These are phyloP conservation scores for Neoboletus subvelutipes DNA, from an alignment of 768 basidiomycete genomes.

Conservation along the genomic window DNA sequence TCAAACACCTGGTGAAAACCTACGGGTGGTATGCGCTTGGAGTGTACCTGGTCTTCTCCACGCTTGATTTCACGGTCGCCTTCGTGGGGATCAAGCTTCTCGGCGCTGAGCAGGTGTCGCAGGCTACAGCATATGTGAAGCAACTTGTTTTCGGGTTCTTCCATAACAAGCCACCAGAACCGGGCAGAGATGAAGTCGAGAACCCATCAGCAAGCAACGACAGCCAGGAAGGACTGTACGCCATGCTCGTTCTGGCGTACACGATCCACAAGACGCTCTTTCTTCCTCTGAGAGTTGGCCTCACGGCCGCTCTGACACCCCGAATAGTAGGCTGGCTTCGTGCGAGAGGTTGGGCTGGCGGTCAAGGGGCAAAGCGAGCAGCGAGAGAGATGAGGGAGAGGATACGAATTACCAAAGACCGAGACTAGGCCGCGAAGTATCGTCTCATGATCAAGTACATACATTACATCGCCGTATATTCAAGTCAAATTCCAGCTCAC, in stretches of 20 bases:
- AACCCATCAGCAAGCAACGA: conserved; percentile 31
- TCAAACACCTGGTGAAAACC: conserved; percentile 82
- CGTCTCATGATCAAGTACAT: background rate
- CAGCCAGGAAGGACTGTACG: conserved; percentile 78
- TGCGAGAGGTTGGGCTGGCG: conserved; percentile 78
- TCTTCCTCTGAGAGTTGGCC: conserved; percentile 82
- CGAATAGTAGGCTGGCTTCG: conserved; percentile 82
- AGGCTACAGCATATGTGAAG: conserved; percentile 59
- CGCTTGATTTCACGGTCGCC: conserved; percentile 80
- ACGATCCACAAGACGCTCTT: conserved; percentile 95
- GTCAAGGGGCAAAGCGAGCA: conserved; percentile 66
- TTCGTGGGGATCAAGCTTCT: conserved; percentile 83
- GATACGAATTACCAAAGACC: conserved; percentile 25
- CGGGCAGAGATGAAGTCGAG: conserved; percentile 66
- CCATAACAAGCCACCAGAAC: conserved; percentile 57
- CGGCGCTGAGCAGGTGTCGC: conserved; percentile 87
- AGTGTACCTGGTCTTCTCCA: conserved; percentile 74
- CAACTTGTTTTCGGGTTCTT: conserved; percentile 44
- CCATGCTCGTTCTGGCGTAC: conserved; percentile 91
- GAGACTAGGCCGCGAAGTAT: conserved; percentile 11
- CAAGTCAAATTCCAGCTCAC: conserved; percentile 2
- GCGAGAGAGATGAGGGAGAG: conserved; percentile 44
- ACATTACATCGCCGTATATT: conserved; percentile 16
- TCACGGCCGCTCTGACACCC: conserved; percentile 86
- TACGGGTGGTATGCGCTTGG: conserved; percentile 97